phyloP scores from a whole-genome alignment of 257 asterid genomes.

The Scutellaria galericulata region DNA sequence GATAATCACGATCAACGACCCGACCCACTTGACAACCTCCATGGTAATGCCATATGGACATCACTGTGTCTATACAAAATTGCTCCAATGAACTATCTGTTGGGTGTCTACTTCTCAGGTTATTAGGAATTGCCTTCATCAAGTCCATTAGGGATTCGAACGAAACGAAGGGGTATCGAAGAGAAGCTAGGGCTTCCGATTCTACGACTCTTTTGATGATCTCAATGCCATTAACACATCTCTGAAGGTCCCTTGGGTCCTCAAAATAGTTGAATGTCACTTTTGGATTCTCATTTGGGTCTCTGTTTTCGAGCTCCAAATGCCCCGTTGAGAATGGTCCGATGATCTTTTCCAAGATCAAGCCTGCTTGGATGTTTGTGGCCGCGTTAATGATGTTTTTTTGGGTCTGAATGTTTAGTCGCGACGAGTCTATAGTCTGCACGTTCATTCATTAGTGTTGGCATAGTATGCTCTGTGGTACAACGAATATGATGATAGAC shows the following conservation, averaged over 20 bases:
- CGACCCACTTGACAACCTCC: constrained; percentile 81
- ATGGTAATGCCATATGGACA: constrained; percentile 89
- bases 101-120: constrained; percentile 53
- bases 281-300: constrained; percentile 70
- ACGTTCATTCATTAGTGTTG: too few species aligned
- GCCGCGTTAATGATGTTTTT: background rate
- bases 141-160: constrained; percentile 44
- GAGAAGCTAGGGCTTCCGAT: constrained; percentile 48
- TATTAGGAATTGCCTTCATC: constrained; percentile 49
- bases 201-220: constrained; percentile 50
- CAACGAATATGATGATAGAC: too few species aligned
- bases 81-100: constrained; percentile 59
- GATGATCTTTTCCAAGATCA: constrained; percentile 58
- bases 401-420: too few species aligned
- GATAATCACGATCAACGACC: constrained; percentile 69
- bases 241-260: constrained; percentile 66
- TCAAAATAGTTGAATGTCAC: constrained; percentile 82
- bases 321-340: constrained; percentile 76
- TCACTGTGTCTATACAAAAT: constrained; percentile 69
- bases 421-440: too few species aligned
- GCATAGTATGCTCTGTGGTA: too few species aligned
- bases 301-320: constrained; percentile 55
- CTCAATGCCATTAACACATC: constrained; percentile 70
- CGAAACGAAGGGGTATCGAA: constrained; percentile 50
- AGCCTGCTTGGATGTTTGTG: constrained; percentile 40